A percentile compares a stretch with the other conserved stretches of the same genome.
phyloP scores from a whole-genome alignment of 805 yeast genomes.

The Metschnikowia arizonensis region DNA sequence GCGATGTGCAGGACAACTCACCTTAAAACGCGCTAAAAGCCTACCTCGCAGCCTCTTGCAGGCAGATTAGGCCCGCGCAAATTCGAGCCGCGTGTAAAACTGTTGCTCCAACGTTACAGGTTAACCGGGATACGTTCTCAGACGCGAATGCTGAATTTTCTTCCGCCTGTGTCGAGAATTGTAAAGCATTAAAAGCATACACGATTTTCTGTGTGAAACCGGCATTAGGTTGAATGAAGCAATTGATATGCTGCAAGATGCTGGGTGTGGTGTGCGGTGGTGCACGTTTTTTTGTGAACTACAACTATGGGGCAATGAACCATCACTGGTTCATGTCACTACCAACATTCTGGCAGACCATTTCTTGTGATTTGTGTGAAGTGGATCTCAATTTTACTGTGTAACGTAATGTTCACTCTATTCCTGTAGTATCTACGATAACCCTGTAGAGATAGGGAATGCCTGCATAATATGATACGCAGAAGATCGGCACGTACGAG shows the following conservation, averaged over 20 bases:
- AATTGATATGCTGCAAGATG: neutral
- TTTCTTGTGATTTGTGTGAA: too few relatives aligned
- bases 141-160: neutral
- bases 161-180: neutral
- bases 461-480: neutral
- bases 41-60: neutral
- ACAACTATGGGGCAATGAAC: neutral
- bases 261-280: neutral
- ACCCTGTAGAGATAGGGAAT: neutral
- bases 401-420: too few relatives aligned
- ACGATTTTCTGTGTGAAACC: neutral
- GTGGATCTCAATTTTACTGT: too few relatives aligned
- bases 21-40: slow-evolving; percentile 4
- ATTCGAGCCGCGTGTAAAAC: neutral
- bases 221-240: neutral
- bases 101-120: slow-evolving; percentile 1
- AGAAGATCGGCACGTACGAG: neutral
- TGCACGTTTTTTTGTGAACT: neutral
- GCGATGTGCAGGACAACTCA: slow-evolving; percentile 3
- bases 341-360: too few relatives aligned
- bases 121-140: neutral
- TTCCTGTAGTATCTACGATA: too few relatives aligned
- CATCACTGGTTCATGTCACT: neutral
- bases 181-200: neutral
- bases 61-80: neutral